phyloP scores from a whole-genome alignment of 306 rosid species.

The Phaseolus lunatus region DNA sequence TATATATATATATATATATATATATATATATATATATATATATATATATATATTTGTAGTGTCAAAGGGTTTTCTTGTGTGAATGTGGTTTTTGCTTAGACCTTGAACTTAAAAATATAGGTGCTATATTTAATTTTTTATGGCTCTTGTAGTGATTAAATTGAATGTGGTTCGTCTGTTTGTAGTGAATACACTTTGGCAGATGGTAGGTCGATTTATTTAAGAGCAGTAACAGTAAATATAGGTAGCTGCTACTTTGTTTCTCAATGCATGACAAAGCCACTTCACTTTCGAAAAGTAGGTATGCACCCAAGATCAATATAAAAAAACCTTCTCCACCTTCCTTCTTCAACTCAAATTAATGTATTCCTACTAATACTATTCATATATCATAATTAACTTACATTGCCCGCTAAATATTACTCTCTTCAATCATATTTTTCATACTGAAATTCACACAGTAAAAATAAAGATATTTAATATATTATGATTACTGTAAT shows the following conservation, averaged over 20 bases:
- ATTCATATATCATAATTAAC: too few species aligned
- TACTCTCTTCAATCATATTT: too few species aligned
- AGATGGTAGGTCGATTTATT: constrained; percentile 44
- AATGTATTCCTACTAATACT: constrained; percentile 2
- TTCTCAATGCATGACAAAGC: constrained; percentile 18
- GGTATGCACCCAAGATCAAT: constrained; percentile 17
- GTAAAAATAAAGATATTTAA: too few species aligned
- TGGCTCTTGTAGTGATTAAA: neutral
- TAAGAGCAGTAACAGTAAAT: constrained; percentile 29
- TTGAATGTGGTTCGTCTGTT: constrained; percentile 10
- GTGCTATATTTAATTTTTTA: constrained; percentile 2
- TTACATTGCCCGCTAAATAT: too few species aligned
- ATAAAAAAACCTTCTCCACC: neutral
- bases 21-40: too few species aligned
- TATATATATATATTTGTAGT: neutral
- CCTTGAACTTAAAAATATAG: neutral
- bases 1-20: too few species aligned
- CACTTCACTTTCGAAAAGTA: neutral
- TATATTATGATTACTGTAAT: too few species aligned
- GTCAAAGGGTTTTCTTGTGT: neutral
- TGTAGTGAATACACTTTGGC: constrained; percentile 27
- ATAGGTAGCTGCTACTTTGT: neutral
- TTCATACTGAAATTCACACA: too few species aligned
- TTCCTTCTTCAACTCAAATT: constrained; percentile 28
- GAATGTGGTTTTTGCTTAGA: constrained; percentile 21